Evolutionary conservation across 2,329 filamentous ascomycete species (phyloP).

Genomic region (Botryosphaeria dothidea): DNA sequence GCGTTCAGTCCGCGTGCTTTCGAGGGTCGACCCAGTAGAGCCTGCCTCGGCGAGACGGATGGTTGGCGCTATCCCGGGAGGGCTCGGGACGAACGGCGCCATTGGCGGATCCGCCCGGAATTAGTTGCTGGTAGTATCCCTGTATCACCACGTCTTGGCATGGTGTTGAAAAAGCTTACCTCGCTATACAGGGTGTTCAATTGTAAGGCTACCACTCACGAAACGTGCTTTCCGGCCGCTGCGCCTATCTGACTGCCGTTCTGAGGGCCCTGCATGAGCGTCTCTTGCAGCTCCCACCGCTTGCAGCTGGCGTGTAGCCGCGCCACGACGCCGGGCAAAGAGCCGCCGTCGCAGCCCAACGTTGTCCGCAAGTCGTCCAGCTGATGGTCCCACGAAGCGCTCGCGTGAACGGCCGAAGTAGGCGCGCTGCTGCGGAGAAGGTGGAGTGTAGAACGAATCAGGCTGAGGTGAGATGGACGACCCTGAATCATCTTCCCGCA

Average conservation of each 20-base stretch:
- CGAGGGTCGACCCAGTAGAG: background rate
- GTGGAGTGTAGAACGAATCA: background rate
- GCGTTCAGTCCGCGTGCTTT: background rate
- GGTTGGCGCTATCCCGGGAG: background rate
- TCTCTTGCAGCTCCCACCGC: background rate
- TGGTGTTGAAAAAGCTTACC: conserved; percentile 14
- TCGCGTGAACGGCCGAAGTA: background rate
- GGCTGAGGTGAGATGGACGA: background rate
- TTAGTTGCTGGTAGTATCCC: background rate
- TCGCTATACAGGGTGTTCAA: background rate
- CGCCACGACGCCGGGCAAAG: background rate
- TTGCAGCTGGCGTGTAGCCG: background rate
- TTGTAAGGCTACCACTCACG: background rate
- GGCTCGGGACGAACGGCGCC: background rate
- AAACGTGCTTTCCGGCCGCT: background rate
- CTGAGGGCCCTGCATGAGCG: background rate
- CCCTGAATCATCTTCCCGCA: background rate
- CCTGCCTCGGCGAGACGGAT: background rate
- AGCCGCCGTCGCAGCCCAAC: conserved; percentile 1
- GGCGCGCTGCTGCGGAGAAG: background rate
- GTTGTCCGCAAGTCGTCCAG: background rate
- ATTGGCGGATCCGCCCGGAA: background rate
- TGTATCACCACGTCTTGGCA: conserved; percentile 3
- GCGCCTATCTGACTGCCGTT: background rate
- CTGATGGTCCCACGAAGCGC: background rate